Base-by-base conservation (phyloP, 2,329 filamentous ascomycete genomes). In the Phyllachora maydis region DNA sequence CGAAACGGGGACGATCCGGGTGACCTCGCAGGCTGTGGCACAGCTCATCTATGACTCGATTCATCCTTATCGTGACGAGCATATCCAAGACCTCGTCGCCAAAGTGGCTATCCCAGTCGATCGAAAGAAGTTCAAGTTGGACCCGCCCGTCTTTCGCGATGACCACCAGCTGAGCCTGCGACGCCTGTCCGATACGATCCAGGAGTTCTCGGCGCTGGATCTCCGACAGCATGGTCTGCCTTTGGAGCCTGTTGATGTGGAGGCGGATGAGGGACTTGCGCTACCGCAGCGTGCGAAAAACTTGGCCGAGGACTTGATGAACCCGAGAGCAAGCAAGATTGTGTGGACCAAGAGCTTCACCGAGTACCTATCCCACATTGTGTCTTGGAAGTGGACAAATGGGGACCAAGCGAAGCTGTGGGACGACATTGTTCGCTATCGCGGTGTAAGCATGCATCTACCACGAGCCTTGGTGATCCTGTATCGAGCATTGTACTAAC, bases 211-310 rank as follows among this genome's bases (percentile, higher is more conserved):
- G 18, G 23, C 30, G n/a, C 24, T 19, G 3, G 21, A 23, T 4
- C 15, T 40, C 11, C 19, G 24, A 10, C 26, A 37, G 5, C 35
- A 39, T 21, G 23, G 30, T 8, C 30, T 43, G 6, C 38, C 37
- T 6, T 25, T 39, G 6, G 28, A 40, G 7, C 37, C 38, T 3
- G 28, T 24, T 5, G 30, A 36, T 14, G 13, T 24, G 7, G 29
- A 30, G 4, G 28, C 33, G 6, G 38, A 34, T 4, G 38, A 41
- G 27, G 38, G 36, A 3, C 27, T 42, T 10, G 29, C 35, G 22
- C 35, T 42, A 11, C 22, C 40, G 2, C n/a, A n/a, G 4, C 24
- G 8, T 3, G 18, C 28, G 11, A 20, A 19, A 2, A 16, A 22
- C 3, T 13, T 14, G 6, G 31, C 29, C 10, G 22, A 26, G 3